phyloP scores from a whole-genome alignment of 139 green algal species.

The Ostreobium quekettii region DNA sequence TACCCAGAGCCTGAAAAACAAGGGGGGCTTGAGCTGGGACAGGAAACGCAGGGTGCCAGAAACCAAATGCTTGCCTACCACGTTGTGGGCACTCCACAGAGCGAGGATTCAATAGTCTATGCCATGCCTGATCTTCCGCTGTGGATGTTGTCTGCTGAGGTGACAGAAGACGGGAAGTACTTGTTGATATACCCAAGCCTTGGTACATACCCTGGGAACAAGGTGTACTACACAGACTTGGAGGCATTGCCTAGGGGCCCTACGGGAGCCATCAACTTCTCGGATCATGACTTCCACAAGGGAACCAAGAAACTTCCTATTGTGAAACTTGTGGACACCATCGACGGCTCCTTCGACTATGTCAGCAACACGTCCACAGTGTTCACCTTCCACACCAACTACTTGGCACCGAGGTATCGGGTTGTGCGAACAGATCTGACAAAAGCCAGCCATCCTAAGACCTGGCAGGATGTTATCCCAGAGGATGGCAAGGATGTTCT shows the following conservation, averaged over 20 bases:
- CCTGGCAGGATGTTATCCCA: slow-evolving; percentile 64
- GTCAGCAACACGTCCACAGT: slow-evolving; percentile 60
- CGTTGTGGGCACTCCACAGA: slow-evolving; percentile 62
- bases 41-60: slow-evolving; percentile 67
- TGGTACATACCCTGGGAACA: slow-evolving; percentile 9
- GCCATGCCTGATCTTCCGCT: slow-evolving; percentile 43
- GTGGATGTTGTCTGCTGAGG: slow-evolving; percentile 60
- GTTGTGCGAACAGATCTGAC: slow-evolving; percentile 38
- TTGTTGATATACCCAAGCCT: neutral
- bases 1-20: slow-evolving; percentile 11
- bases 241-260: slow-evolving; percentile 24
- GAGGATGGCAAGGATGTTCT: slow-evolving; percentile 66
- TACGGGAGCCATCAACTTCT: slow-evolving; percentile 42
- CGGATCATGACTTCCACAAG: slow-evolving; percentile 43
- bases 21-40: slow-evolving; percentile 47
- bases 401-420: slow-evolving; percentile 67
- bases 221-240: slow-evolving; percentile 50
- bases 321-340: slow-evolving; percentile 74
- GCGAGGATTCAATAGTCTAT: slow-evolving; percentile 52
- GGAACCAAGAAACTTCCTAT: slow-evolving; percentile 36
- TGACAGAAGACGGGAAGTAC: slow-evolving; percentile 75
- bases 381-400: slow-evolving; percentile 84
- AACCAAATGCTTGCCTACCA: slow-evolving; percentile 83
- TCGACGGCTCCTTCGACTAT: slow-evolving; percentile 66
- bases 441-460: slow-evolving; percentile 16